Evolutionary conservation across 83 land plant genomes (phyloP), one percentile per base, ranked within the genome.

Genomic region (Diphasiastrum complanatum): DNA sequence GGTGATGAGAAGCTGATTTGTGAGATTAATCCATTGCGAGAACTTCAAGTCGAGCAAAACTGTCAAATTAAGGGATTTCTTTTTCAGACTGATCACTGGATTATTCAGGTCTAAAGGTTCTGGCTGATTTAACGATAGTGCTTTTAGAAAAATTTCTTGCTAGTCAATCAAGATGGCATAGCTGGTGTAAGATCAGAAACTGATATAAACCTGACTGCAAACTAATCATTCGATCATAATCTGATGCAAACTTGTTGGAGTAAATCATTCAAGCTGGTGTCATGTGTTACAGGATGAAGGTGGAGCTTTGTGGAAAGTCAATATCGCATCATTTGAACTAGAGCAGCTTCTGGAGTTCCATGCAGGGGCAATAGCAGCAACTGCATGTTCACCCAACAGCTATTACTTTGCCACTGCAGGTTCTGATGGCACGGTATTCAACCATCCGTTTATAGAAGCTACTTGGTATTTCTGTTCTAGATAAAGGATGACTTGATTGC

Each of bases 1-100:
- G 78, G 78, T 37, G 74, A 75, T 64, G 78, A 75, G 60, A 75
- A 75, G 51, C 67, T 71, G 24, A 63, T 75, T 14, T 75, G 78
- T 61, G 78, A 75, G 61, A 50, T 75, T 5, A 23, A 45, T 61
- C 78, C 78, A 11, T 37, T 64, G 23, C 65, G 74, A 45, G 78
- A 75, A 38, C 68, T 75, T 64, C 73, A 47, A 20, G 73, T 75
- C 28, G 78, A 58, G 55, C 43, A 66, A 11, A 32, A 43, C 23
- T 68, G 73, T 31, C 45, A 64, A 20, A 69, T 75, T 48, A 75
- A 63, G 59, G 74, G 78, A 23, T 63, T 75, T 11, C 48, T 75
- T 48, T 65, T 61, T 43, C 63, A 72, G 36, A 26, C 49, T 28
- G 78, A 75, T 47, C 78, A 75, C 64, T 75, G 78, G 78, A 63